phyloP scores from a whole-genome alignment of 106 monocot genomes.

The Acorus gramineus region DNA sequence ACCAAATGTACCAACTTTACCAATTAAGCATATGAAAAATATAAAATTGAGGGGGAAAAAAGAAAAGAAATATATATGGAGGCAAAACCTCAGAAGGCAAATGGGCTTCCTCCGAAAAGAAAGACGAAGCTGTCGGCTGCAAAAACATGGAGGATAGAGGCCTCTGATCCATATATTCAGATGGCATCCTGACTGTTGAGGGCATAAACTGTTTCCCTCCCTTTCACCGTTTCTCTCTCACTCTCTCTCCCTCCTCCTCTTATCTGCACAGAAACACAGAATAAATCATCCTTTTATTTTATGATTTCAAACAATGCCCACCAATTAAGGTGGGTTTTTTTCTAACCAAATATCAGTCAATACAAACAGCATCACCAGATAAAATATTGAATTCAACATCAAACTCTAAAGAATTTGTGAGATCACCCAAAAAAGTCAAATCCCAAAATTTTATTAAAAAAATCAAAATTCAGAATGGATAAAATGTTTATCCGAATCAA shows the following conservation, averaged over 20 bases:
- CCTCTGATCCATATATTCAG: conserved; percentile 43
- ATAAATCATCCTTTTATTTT: no score
- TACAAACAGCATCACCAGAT: no score
- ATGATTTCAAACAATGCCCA: not conserved
- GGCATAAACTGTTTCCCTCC: not conserved
- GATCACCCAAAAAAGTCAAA: no score
- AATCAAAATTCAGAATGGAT: no score
- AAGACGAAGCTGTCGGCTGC: conserved; percentile 15
- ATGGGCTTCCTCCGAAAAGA: conserved; percentile 22
- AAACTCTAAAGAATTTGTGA: no score
- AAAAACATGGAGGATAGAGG: conserved; percentile 3
- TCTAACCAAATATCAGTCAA: no score
- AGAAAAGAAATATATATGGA: not conserved
- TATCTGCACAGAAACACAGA: no score
- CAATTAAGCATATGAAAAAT: not conserved
- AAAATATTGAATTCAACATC: no score
- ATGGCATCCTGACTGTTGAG: conserved; percentile 26
- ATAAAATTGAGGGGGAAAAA: not conserved
- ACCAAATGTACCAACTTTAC: not conserved
- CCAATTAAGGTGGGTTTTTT: not conserved
- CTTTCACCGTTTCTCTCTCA: not conserved
- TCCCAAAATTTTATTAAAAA: no score
- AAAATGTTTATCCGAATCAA: no score
- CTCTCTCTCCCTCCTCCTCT: not conserved
- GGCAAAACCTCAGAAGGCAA: conserved; percentile 24